Evolutionary conservation across 2,329 filamentous ascomycete genomes (phyloP), one percentile per base, ranked within the genome.

Genomic region (Alternaria consortialis): DNA sequence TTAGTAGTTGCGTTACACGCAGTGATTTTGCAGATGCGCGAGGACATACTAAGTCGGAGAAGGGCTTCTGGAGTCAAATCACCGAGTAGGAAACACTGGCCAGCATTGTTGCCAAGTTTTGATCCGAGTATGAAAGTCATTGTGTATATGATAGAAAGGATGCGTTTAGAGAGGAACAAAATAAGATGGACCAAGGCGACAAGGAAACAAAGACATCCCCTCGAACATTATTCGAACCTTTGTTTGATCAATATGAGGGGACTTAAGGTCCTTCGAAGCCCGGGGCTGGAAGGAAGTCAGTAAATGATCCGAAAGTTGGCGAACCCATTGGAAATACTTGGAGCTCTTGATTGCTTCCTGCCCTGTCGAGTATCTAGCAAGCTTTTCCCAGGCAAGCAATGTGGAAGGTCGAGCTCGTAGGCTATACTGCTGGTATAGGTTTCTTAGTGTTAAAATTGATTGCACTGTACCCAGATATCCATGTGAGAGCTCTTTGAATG

Each of bases 141-240:
- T 56, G 44, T 56, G 17, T 9, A 32, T 48, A 36, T 27, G 11
- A 13, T 12, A 12, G 20, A 29, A 43, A 17, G n/a, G 47, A 23
- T 3, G 11, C 20, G 13, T 27, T 31, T 34, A 42, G 36, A n/a
- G 46, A 27, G n/a, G 32, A 29, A n/a, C 23, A 25, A 12, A 12
- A 25, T 8, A 42, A 42, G 17, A 34, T 36, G 17, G 34, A 31
- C 8, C 12, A 34, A 36, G 11, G 31, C 12, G 23, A 56, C 36
- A 56, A 51, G 29, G 44, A 34, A 43, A 56, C 46, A 56, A 56
- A 56, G 54, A 51, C 15, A 4, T 8, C 54, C 5, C 27, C 15
- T 17, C 27, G 12, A 34, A 51, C 46, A 51, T 34, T 51, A 29
- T 34, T 42, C 17, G 20, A 17, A 36, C 40, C 46, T 56, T 56